Evolutionary conservation across 2,329 filamentous ascomycete species (phyloP), one percentile per base, ranked within the genome.

Genomic region (Xylaria sp.): DNA sequence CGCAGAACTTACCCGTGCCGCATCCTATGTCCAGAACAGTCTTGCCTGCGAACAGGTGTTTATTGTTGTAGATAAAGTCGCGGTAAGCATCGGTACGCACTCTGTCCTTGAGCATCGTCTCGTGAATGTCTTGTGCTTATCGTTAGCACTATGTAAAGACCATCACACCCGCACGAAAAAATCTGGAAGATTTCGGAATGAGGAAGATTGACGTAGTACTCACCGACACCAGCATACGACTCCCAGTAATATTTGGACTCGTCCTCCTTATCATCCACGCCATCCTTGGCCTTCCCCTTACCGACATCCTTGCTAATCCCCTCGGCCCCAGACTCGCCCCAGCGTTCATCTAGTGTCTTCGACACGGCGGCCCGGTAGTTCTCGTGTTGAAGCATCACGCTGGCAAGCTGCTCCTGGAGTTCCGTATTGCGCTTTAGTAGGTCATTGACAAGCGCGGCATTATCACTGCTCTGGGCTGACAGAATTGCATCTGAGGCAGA

Each of bases 31-130:
- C 94, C 6, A 98, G 88, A 13, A 97, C 92, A 10, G 90, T 89
- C 82, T 97, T 97, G 75, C 89, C 92, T 38, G 90, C 89, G 81
- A 97, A 97, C 3, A 97, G 83, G 72, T 93, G 85, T 80, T 97
- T 96, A 83, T 97, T 93, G 73, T 90, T 89, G 82, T 97, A 97
- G 76, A 97, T 94, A 79, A 97, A 97, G 81, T 98, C 94, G 54
- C 94, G 90, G 81, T 98, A 98, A 3, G 93, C 91, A 75, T 97
- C 92, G 11, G 94, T 98, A 60, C 94, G 91, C 48, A 97, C 86
- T 0, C 88, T 85, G 77, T 98, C 94, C 79, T 97, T 97, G 70
- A 98, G 87, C 94, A 98, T 98, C 7, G 92, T 94, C 78, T 97
- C 93, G 79, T 98, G 94, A 65, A 98, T 97, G 66, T 93, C 93